Evolutionary conservation across 1,139 yeast species (phyloP), one percentile per base, ranked within the genome.

Genomic region (Eremothecium sinecaudum): DNA sequence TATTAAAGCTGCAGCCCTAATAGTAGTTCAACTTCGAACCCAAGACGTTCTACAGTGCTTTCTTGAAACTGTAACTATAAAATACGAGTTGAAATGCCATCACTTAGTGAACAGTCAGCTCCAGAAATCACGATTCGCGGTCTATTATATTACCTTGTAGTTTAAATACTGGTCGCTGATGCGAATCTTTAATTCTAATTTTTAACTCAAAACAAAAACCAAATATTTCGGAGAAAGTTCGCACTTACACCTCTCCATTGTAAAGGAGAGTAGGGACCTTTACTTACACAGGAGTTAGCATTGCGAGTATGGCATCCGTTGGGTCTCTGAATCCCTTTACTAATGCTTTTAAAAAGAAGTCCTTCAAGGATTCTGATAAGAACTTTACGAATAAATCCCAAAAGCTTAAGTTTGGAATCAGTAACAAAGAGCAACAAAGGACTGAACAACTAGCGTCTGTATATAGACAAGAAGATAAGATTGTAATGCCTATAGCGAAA

Each of bases 11-110:
- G 23, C 30, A 5, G 33, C 33, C 5, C 28, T 54, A 4, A 36
- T 56, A 3, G 60, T 59, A 5, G 34, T 56, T 9, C 61, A 56
- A 28, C 36, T 56, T 21, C 39, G 60, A 32, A 47, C 56, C 2
- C 52, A 56, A 32, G 54, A 48, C 8, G 47, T 55, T 1, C 38
- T 51, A 2, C 39, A 49, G 10, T 34, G 33, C 5, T 56, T 56
- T 33, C 38, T 56, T n/a, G 52, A 51, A 20, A 41, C 43, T 12
- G 51, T 54, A 1, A 28, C 54, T n/a, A 24, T 40, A 3, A 46
- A 50, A 11, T 35, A 41, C 20, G 31, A 42, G 4, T 32, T 54
- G 4, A 37, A 39, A 5, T 41, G 53, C 3, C 34, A 36, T 24
- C 40, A 44, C 6, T 29, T 48, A 4, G 35, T 36, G 4, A 46